phyloP scores from a whole-genome alignment of 371 early-diverging fungal genomes.

The Syncephalastrum contaminatum region DNA sequence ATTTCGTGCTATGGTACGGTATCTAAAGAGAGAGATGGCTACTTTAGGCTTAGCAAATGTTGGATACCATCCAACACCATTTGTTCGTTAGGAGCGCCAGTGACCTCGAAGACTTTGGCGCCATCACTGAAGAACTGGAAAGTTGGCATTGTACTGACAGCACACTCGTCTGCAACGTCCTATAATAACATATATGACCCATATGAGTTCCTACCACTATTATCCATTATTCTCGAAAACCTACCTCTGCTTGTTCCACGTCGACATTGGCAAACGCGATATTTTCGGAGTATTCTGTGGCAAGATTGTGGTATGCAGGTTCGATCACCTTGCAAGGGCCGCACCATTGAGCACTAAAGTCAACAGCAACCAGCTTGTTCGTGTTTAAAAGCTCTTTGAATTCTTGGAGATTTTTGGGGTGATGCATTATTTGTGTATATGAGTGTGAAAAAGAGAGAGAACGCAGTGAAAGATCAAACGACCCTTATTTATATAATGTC shows the following conservation, averaged over 20 bases:
- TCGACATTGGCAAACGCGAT: slow-evolving; percentile 85
- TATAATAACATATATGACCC: slow-evolving; percentile 4
- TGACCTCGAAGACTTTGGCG: too few species aligned
- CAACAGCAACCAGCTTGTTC: slow-evolving; percentile 54
- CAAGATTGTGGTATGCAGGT: slow-evolving; percentile 65
- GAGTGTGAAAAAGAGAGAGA: too few species aligned
- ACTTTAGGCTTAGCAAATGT: too few species aligned
- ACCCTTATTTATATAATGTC: too few species aligned
- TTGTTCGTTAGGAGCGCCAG: too few species aligned
- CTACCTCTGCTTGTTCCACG: slow-evolving; percentile 66
- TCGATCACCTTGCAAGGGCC: slow-evolving; percentile 89
- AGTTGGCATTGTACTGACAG: slow-evolving; percentile 91
- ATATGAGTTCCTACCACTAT: too few species aligned
- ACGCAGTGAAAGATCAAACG: too few species aligned
- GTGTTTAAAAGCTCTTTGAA: slow-evolving; percentile 28
- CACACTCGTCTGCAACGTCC: slow-evolving; percentile 66
- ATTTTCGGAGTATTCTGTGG: slow-evolving; percentile 53
- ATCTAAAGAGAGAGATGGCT: too few species aligned
- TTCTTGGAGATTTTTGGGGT: slow-evolving; percentile 28
- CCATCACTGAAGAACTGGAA: too few species aligned
- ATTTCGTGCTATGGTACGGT: too few species aligned
- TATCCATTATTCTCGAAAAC: slow-evolving; percentile 7
- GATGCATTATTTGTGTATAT: too few species aligned
- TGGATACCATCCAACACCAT: too few species aligned
- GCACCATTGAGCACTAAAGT: slow-evolving; percentile 72